Base-by-base conservation (phyloP, 208 protist species). In the Wallacemonas sp. region DNA sequence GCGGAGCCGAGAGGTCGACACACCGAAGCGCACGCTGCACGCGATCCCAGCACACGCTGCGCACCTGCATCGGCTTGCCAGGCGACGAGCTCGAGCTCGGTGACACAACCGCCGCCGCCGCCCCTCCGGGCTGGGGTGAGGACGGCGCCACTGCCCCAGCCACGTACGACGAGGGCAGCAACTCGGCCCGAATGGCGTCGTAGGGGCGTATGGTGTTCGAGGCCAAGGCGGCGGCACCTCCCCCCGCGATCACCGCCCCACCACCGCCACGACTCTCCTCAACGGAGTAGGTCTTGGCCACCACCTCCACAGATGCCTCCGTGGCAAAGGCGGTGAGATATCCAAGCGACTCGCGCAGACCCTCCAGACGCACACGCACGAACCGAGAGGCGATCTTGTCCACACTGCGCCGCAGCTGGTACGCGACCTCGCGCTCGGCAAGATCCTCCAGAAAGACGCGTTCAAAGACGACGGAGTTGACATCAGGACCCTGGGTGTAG, bases 331-430 rank as follows among this genome's bases (percentile, higher is more conserved):
- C 68, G 52, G 69, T 44, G 23, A 93, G 72, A 30, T 70, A 61
- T 57, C 74, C 52, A 56, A 84, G 72, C 9, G 82, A 74, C 63
- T 89, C 80, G 26, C 80, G 70, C 54, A 94, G 62, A 2, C 84
- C 88, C 34, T 94, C 84, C 12, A 80, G 61, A 0, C 88, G 84
- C 9, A 84, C 70, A 21, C 72, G 47, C 55, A 73, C 67, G 47
- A 90, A 86, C 8, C 76, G 79, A 8, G 84, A 91, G 24, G 74
- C 71, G 34, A 91, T 80, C 67, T 87, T 87, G 27, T 80, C 69
- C 61, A 82, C 72, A 46, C 68, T 81, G 33, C n/a, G 48, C 1
- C 80, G 79, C 33, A 94, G 67, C 58, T 68, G 68, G 24, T 75
- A 74, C 16, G 81, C 75, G 11, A 94, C 67, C 30, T 77, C 74